Evolutionary conservation across 768 basidiomycete genomes (phyloP).

Genomic region (Agaricus sinodeliciosus): DNA sequence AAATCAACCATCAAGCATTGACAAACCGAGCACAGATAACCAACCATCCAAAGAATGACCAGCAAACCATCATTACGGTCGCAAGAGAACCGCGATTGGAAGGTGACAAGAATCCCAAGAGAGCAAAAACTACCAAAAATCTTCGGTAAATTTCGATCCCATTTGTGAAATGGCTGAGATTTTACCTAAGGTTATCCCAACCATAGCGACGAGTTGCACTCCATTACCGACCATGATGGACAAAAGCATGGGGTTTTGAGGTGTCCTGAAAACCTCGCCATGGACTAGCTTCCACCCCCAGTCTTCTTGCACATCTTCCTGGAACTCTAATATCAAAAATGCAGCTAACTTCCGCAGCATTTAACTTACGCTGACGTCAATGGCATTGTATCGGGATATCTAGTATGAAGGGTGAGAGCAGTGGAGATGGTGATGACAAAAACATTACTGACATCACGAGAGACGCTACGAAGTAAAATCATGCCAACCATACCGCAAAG

Average conservation of each 20-base stretch:
- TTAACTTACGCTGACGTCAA: conserved; percentile 72
- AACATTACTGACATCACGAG: conserved; percentile 66
- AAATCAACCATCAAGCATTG: neutral
- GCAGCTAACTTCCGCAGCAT: neutral
- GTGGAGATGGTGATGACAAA: neutral
- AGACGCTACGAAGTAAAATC: conserved; percentile 80
- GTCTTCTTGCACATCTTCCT: conserved; percentile 97
- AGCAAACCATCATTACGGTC: conserved; percentile 90
- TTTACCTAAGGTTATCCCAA: conserved; percentile 75
- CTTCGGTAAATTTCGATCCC: neutral
- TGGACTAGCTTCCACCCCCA: conserved; percentile 98
- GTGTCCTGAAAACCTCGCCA: conserved; percentile 91
- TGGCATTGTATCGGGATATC: conserved; percentile 92
- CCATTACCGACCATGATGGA: conserved; percentile 91
- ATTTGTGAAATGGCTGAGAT: neutral
- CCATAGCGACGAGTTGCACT: conserved; percentile 81
- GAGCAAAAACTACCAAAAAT: conserved; percentile 66
- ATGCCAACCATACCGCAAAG: conserved; percentile 91
- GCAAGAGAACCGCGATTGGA: conserved; percentile 93
- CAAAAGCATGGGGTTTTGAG: conserved; percentile 67
- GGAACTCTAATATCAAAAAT: neutral
- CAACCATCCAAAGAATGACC: conserved; percentile 88
- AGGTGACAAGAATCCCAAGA: conserved; percentile 90
- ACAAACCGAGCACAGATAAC: conserved; percentile 13
- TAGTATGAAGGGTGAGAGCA: conserved; percentile 24